phyloP scores from a whole-genome alignment of 176 grass and related monocot genomes.

The Juncus effusus region DNA sequence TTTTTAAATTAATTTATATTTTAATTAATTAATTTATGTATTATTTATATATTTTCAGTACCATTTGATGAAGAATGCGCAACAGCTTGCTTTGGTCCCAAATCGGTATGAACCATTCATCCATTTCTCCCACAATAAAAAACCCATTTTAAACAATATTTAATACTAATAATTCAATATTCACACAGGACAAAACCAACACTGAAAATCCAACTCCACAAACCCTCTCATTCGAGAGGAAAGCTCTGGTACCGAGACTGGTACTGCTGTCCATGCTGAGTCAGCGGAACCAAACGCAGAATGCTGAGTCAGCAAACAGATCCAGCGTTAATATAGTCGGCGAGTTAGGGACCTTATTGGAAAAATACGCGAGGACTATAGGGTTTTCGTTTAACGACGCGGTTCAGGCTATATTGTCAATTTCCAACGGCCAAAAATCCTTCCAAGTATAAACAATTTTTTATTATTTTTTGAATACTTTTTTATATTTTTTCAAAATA shows the following conservation, averaged over 20 bases:
- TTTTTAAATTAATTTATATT: not conserved
- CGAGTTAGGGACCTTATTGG: conserved; percentile 71
- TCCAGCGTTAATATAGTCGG: conserved; percentile 39
- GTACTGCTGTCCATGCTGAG: conserved; percentile 66
- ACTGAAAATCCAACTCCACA: too few species aligned
- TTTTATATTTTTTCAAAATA: not conserved
- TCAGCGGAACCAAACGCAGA: conserved; percentile 42
- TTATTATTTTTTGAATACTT: too few species aligned
- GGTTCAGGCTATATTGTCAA: conserved; percentile 52
- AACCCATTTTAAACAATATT: too few species aligned
- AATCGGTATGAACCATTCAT: conserved; percentile 44
- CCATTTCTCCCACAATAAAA: too few species aligned
- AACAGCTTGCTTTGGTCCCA: conserved; percentile 44
- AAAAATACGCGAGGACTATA: conserved; percentile 82
- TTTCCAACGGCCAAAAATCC: conserved; percentile 62
- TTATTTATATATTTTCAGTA: conserved; percentile 43
- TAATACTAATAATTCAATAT: too few species aligned
- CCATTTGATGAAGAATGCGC: conserved; percentile 52
- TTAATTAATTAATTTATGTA: conserved; percentile 11
- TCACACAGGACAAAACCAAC: too few species aligned
- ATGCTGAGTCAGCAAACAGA: conserved; percentile 38
- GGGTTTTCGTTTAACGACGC: conserved; percentile 88
- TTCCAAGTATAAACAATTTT: conserved; percentile 46
- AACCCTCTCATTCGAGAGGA: conserved; percentile 38
- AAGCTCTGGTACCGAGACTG: conserved; percentile 77